These are phyloP conservation scores for Oryza glumipatula DNA, from an alignment of 176 grass and related monocot genomes.

Conservation along the genomic window DNA sequence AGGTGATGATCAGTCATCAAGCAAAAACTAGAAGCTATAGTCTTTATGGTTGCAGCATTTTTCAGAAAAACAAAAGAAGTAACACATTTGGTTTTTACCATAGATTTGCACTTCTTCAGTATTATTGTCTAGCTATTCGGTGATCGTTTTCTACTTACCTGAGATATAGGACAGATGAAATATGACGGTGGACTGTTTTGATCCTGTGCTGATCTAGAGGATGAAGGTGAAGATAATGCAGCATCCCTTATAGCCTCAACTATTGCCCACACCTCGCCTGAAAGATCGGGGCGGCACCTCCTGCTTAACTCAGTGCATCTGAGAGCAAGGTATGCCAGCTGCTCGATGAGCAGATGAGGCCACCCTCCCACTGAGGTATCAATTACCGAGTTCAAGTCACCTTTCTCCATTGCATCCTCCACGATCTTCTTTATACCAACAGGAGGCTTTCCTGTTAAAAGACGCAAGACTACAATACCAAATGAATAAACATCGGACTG, in stretches of 20 bases:
- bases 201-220: constrained; percentile 34
- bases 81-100: background rate
- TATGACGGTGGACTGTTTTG: constrained; percentile 30
- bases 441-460: constrained; percentile 46
- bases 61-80: background rate
- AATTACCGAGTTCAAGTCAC: constrained; percentile 38
- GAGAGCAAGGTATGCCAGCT: constrained; percentile 46
- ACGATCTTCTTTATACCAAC: constrained; percentile 46
- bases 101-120: background rate
- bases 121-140: background rate
- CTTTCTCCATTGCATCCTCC: constrained; percentile 46
- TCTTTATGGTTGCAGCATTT: background rate
- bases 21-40: background rate
- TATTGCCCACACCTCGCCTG: constrained; percentile 33
- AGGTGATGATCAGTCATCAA: background rate
- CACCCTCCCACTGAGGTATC: constrained; percentile 45
- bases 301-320: constrained; percentile 46
- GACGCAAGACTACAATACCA: constrained; percentile 49
- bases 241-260: constrained; percentile 36
- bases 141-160: constrained; percentile 15
- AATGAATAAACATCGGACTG: constrained; percentile 52
- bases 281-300: constrained; percentile 45
- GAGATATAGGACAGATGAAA: constrained; percentile 52
- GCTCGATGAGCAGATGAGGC: constrained; percentile 22
- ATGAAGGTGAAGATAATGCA: constrained; percentile 32